These are phyloP conservation scores for Dendrobium chrysotoxum DNA, from an alignment of 106 monocot species.

Conservation along the genomic window DNA sequence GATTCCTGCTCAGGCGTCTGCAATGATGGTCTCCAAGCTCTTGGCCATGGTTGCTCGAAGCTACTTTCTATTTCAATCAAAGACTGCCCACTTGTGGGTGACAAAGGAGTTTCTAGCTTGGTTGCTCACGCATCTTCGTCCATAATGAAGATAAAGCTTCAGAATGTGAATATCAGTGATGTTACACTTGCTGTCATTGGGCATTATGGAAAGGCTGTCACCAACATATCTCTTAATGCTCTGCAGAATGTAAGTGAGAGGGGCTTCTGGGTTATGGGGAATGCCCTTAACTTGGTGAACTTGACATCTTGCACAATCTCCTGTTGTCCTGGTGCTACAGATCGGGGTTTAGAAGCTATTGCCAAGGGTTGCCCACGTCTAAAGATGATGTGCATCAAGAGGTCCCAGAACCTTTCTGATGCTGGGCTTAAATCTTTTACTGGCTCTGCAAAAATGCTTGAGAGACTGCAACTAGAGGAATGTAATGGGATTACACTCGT, in stretches of 20 bases:
- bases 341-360: constrained; percentile 55
- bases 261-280: constrained; percentile 96
- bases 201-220: constrained; percentile 54
- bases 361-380: constrained; percentile 61
- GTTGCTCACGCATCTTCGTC: constrained; percentile 49
- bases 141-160: constrained; percentile 52
- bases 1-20: constrained; percentile 49
- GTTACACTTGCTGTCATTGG: constrained; percentile 66
- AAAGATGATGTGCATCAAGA: constrained; percentile 39
- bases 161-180: constrained; percentile 51
- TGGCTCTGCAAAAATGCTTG: constrained; percentile 28
- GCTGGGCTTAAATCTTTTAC: constrained; percentile 40
- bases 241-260: constrained; percentile 54
- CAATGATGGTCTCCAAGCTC: constrained; percentile 54
- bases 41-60: constrained; percentile 58
- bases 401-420: constrained; percentile 52
- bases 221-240: constrained; percentile 31
- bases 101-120: constrained; percentile 60
- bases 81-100: constrained; percentile 53
- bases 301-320: constrained; percentile 34
- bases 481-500: constrained; percentile 54
- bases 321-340: constrained; percentile 60
- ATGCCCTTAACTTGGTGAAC: constrained; percentile 49
- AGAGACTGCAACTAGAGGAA: constrained; percentile 61
- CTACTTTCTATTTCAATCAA: constrained; percentile 53